phyloP scores from a whole-genome alignment of 345 rosid genomes.

The Mangifera indica region DNA sequence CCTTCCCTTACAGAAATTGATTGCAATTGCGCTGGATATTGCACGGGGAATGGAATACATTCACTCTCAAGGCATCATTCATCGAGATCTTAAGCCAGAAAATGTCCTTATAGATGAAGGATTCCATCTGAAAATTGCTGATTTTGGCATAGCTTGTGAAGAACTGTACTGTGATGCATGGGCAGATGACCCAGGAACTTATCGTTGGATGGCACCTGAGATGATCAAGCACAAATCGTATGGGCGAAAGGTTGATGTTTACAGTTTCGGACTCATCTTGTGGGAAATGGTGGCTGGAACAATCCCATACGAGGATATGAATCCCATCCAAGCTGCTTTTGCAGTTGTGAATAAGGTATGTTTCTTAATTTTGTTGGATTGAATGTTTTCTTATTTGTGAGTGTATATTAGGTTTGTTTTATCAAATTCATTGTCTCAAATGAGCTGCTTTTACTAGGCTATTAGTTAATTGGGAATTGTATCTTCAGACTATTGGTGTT shows the following conservation, averaged over 20 bases:
- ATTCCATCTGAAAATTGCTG: constrained; percentile 80
- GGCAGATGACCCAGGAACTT: constrained; percentile 98
- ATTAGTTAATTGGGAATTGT: not conserved
- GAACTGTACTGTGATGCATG: constrained; percentile 72
- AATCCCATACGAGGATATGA: constrained; percentile 95
- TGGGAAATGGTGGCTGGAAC: constrained; percentile 98
- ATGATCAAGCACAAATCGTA: constrained; percentile 89
- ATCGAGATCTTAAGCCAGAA: constrained; percentile 98
- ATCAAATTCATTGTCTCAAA: not conserved
- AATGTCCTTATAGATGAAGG: constrained; percentile 74
- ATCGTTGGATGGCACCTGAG: constrained; percentile 99
- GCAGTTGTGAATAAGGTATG: constrained; percentile 95
- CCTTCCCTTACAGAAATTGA: constrained; percentile 63
- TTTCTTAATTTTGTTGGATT: not conserved
- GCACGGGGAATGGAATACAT: constrained; percentile 94
- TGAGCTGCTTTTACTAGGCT: not conserved
- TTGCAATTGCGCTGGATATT: constrained; percentile 67
- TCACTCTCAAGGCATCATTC: constrained; percentile 83
- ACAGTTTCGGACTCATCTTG: constrained; percentile 89
- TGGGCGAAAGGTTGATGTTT: constrained; percentile 85
- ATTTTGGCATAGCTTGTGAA: constrained; percentile 98
- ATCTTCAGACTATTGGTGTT: not conserved
- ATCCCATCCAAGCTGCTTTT: constrained; percentile 99
- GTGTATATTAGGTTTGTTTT: not conserved
- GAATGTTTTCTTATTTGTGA: not conserved